These are phyloP conservation scores for Populus tremula DNA, from an alignment of 345 rosid genomes.

Conservation along the genomic window DNA sequence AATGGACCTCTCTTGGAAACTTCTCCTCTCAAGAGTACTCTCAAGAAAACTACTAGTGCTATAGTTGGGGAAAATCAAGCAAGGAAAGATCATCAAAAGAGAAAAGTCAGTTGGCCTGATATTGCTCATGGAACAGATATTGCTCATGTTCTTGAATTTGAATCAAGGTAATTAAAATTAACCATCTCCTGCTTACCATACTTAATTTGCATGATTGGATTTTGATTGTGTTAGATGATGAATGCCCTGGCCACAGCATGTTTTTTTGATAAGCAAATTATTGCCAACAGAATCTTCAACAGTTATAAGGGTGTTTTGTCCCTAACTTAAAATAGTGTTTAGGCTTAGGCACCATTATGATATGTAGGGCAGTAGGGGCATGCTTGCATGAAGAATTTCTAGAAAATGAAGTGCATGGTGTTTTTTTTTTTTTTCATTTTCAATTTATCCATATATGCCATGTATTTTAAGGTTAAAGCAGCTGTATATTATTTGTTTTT, in stretches of 20 bases:
- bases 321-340: neutral
- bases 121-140: slow-evolving; percentile 68
- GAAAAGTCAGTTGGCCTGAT: slow-evolving; percentile 81
- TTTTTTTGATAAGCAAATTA: neutral
- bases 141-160: slow-evolving; percentile 71
- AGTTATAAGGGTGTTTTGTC: neutral
- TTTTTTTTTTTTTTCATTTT: neutral
- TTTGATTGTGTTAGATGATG: neutral
- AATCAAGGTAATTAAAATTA: slow-evolving; percentile 45
- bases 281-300: neutral
- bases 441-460: neutral
- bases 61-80: slow-evolving; percentile 20
- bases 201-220: neutral
- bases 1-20: slow-evolving; percentile 33
- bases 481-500: neutral
- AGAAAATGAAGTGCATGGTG: neutral
- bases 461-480: neutral
- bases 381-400: neutral
- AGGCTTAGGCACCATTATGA: neutral
- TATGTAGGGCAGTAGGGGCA: slow-evolving; percentile 3
- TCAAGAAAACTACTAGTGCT: slow-evolving; percentile 34
- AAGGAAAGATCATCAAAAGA: slow-evolving; percentile 31
- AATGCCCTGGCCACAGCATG: neutral
- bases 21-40: slow-evolving; percentile 53
- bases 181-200: neutral